Base-by-base conservation (phyloP, 805 yeast species). In the Wickerhamiella azyma region DNA sequence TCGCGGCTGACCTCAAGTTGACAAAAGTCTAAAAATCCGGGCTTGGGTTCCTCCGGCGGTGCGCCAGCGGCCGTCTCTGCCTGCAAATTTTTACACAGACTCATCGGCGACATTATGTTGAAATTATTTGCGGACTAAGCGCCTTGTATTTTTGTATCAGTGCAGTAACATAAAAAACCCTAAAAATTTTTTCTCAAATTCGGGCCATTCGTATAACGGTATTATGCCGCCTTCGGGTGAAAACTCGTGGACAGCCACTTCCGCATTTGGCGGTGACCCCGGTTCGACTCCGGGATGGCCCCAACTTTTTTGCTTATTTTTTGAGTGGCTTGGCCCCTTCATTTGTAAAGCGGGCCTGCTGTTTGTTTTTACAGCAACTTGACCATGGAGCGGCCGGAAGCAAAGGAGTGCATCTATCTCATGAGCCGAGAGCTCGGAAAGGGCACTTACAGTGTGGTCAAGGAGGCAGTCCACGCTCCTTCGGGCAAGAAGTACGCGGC, bases 401-500 rank as follows among this genome's bases (percentile, higher is more conserved):
- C 45, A 3, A 37, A 18, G 32, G 52, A 48, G 16, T 55, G 59
- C 38, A 43, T 52, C 9, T 56, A 56, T 39, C 32, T 29, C 11
- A 19, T 56, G 3, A 68, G 68, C 43, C 52, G 56, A 21, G 59
- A 60, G 40, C 62, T 67, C 6, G 72, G 72, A 38, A 62, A 61
- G 32, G 72, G 72, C 16, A 63, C 71, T 3, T 67, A 67, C 55
- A 62, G 71, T 14, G 66, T 62, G 19, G 72, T 67, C 37, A 59
- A 60, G 48, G 72, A 65, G 52, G 68, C 68, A n/a, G 54, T 55
- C 17, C 72, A 68, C 49, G 53, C 61, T 24, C 63, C 60, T 26
- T 63, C 68, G 2, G 64, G 65, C 37, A 56, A 63, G 58, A 57
- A 66, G 50, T 75, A 70, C 56, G 81, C 81, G 2, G 75, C 75